Evolutionary conservation across 2,329 filamentous ascomycete species (phyloP), one percentile per base, ranked within the genome.

Genomic region (Drechslerella stenobrocha): DNA sequence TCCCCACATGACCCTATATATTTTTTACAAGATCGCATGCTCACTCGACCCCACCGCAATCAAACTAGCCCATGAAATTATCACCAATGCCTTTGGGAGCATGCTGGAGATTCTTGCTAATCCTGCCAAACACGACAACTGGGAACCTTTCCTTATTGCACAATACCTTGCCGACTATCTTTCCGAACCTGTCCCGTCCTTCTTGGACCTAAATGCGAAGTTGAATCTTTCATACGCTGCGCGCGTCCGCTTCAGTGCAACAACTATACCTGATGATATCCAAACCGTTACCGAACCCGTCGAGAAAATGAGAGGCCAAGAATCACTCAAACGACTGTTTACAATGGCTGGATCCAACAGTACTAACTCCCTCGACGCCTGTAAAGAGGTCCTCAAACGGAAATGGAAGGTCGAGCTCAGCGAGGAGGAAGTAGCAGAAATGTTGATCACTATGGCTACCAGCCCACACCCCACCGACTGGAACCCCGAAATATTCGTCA

Each of bases 81-180:
- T 96, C 24, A 87, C 88, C 9, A 87, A 87, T 70, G 91, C 89
- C 72, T 88, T 89, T 72, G 80, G 84, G 52, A 84, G 85, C 22
- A 92, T 96, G 75, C 80, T 95, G 52, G 84, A 90, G 73, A 85
- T 87, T 70, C 81, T 96, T 57, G 85, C 88, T 30, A 83, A 82
- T 46, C 81, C 85, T 11, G 81, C 82, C 61, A 79, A 83, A 71
- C 81, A 84, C 37, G 84, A 88, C 73, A 82, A 86, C 70, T 86
- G 91, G 55, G 81, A 80, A 8, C 80, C 86, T 26, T 78, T 83
- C 40, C 90, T 93, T 74, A 81, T 96, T 66, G 88, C 88, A 48
- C 80, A 86, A 64, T 86, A 95, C 63, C 81, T 96, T 76, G 89
- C 96, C 76, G 88, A 89, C 72, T 88, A 95, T 73, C 85, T 95